Base-by-base conservation (phyloP, 352 stramenopile species). In the Globisporangium splendens region DNA sequence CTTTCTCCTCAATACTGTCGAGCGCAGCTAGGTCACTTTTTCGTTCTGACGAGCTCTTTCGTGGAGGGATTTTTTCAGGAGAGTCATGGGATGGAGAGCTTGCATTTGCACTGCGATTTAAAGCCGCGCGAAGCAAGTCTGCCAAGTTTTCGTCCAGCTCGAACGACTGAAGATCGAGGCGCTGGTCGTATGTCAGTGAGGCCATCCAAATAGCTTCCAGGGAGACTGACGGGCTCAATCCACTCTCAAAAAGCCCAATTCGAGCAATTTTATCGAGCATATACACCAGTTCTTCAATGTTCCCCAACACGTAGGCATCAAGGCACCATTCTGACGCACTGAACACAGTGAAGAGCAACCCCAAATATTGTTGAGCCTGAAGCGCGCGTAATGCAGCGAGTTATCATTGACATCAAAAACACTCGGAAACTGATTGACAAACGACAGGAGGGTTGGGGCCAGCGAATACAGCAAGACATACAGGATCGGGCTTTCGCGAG, bases 341-440 rank as follows among this genome's bases (percentile, higher is more conserved):
- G 15, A 53, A 72, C 8, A 68, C 58, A 7, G 64, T 61, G 39
- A 85, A 64, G 28, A 85, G 51, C 44, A 85, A 55, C 2, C 61
- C 51, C 18, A 83, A 59, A 13, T 33, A 68, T 13, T 64, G 63
- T 17, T 85, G 65, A n/a, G 63, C 39, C 15, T 49, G 54, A 22
- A 57, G n/a, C 12, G 65, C 12, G 65, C 59, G 8, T 22, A 54
- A 17, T 62, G 18, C 15, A 66, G 46, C 15, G 54, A 50, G n/a
- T 69, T 46, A 58, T 80, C 51, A 54, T 59, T 46, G 14, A 52
- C 56, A 15, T 82, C 75, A 33, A 83, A 63, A 31, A 84, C 52
- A 39, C 58, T 67, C 5, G 78, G 77, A 24, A 86, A 85, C 38
- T 88, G 75, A 42, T 77, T 65, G 54, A 85, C 68, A 38, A 85